A percentile compares a stretch with the other conserved stretches of the same genome.
Evolutionary conservation across 148 eudicot species (phyloP).

Genomic region (Fagopyrum tataricum): DNA sequence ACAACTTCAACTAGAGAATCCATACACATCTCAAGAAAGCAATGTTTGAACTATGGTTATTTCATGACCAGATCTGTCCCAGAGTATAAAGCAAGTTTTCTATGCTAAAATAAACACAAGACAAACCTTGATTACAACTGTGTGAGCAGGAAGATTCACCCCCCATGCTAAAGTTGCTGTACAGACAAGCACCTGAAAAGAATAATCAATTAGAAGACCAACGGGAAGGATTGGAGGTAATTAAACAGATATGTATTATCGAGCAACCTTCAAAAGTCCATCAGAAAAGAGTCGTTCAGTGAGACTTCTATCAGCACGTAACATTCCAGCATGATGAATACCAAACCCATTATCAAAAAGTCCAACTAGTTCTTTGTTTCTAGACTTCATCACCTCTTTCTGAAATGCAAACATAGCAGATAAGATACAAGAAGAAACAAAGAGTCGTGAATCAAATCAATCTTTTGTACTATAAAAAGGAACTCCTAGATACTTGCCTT

Average conservation of each 20-base stretch:
- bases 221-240: not conserved
- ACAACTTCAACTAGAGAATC: not conserved
- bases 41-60: not conserved
- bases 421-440: constrained; percentile 17
- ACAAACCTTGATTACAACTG: constrained; percentile 81
- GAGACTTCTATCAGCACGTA: constrained; percentile 90
- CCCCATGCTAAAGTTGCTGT: constrained; percentile 99
- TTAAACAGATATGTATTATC: not conserved
- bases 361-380: constrained; percentile 84
- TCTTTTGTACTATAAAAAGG: not conserved
- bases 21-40: no score
- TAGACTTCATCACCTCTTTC: constrained; percentile 85
- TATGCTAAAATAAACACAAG: not conserved
- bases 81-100: not conserved
- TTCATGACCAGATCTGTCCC: not conserved
- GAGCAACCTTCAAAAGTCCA: constrained; percentile 53
- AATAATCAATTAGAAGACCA: not conserved
- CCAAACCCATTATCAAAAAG: constrained; percentile 88
- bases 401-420: constrained; percentile 27
- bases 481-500: constrained; percentile 47
- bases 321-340: constrained; percentile 99
- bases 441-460: not conserved
- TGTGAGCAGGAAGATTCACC: constrained; percentile 98
- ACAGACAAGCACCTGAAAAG: constrained; percentile 81
- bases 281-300: constrained; percentile 93